A percentile compares a stretch with the other conserved stretches of the same genome.
phyloP scores from a whole-genome alignment of 148 eudicot genomes.

The Drosera capensis region DNA sequence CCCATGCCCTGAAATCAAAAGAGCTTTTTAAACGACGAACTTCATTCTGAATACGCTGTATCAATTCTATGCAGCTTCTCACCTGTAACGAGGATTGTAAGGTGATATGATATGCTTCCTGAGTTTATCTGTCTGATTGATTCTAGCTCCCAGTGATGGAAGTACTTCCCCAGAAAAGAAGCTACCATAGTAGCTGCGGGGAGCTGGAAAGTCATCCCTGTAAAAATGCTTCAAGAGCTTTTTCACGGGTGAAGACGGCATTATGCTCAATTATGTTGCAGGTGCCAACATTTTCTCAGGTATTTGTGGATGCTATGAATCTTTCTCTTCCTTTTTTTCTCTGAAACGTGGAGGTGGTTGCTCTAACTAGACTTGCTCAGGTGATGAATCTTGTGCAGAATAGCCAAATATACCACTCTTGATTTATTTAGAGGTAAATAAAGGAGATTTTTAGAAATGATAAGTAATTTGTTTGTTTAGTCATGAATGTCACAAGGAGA shows the following conservation, averaged over 20 bases:
- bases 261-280: too few species aligned
- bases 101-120: slow-evolving; percentile 45
- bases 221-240: slow-evolving; percentile 32
- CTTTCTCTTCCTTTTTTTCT: too few species aligned
- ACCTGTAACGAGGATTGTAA: slow-evolving; percentile 59
- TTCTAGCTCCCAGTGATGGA: slow-evolving; percentile 78
- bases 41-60: background rate
- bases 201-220: slow-evolving; percentile 31
- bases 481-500: too few species aligned
- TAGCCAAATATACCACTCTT: slow-evolving; percentile 2
- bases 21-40: background rate
- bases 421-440: too few species aligned
- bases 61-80: background rate
- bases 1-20: slow-evolving; percentile 66
- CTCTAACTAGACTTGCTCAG: too few species aligned
- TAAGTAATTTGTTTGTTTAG: too few species aligned
- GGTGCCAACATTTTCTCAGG: too few species aligned
- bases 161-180: slow-evolving; percentile 53
- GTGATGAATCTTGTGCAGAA: too few species aligned
- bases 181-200: slow-evolving; percentile 21
- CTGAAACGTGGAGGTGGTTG: too few species aligned
- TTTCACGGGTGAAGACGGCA: slow-evolving; percentile 29
- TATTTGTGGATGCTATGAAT: too few species aligned
- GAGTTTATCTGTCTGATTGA: slow-evolving; percentile 36
- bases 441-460: too few species aligned